Percentiles rank a stretch among this genome's conserved stretches.
Conservation (phyloP, 2,329 filamentous ascomycete genomes). For the Phialophora chinensis region DNA sequence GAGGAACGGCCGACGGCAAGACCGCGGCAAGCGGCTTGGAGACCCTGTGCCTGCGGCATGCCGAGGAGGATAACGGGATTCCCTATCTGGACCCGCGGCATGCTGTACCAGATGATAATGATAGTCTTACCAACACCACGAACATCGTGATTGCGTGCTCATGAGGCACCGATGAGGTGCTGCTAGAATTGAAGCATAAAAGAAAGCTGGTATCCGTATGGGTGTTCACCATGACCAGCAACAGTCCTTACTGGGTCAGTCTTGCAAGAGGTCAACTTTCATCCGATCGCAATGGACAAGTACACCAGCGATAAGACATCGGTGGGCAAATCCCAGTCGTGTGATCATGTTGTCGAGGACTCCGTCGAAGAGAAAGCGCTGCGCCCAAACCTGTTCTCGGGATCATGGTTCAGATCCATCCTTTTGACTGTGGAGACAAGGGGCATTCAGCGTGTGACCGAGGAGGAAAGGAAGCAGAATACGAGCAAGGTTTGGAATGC, state of each 20-base stretch:
- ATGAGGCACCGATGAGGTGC: neutral
- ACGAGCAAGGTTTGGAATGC: conserved; percentile 13
- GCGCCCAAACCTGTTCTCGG: neutral
- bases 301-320: conserved; percentile 6
- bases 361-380: conserved; percentile 12
- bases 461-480: conserved; percentile 13
- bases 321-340: neutral
- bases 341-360: conserved; percentile 10
- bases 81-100: conserved; percentile 8
- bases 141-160: conserved; percentile 1
- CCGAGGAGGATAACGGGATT: neutral
- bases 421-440: conserved; percentile 14
- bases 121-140: neutral
- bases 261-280: neutral
- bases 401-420: conserved; percentile 10
- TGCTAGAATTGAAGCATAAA: conserved; percentile 8
- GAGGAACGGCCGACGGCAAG: conserved; percentile 2
- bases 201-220: neutral
- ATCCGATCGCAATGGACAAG: conserved; percentile 4
- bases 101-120: conserved; percentile 4
- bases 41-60: conserved; percentile 7
- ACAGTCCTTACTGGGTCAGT: neutral
- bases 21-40: conserved; percentile 7
- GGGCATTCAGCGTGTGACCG: conserved; percentile 15
- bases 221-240: neutral